Base-by-base conservation (phyloP, 257 asterid species). In the Rehmannia glutinosa region DNA sequence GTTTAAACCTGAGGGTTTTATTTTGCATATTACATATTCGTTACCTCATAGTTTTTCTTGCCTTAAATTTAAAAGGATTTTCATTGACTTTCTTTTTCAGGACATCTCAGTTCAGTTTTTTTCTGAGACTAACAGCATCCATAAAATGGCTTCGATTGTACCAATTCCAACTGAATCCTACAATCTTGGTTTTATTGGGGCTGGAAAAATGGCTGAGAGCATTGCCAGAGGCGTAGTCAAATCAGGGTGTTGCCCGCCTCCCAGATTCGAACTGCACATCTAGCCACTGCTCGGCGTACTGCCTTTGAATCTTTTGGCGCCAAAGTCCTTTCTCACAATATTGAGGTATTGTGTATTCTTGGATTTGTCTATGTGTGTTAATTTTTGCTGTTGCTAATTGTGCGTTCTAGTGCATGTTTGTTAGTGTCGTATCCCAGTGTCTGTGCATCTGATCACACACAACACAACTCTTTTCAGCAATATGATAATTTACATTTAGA, bases 161-260 rank as follows among this genome's bases (percentile, higher is more conserved):
- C 85, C 90, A 1, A 78, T 87, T 69, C 85, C 88, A 16, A 36
- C 68, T 6, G 97, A 90, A 20, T 70, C 86, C 16, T 92, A 72
- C 87, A 90, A 82, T 45, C 79, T 93, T 27, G 97, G 98, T 2
- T 93, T 93, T 42, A 80, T 93, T 33, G 98, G 98, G 60, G 98
- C 97, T 50, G 98, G 98, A 0, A 93, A 93, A 81, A 74, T 93
- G 92, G 95, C 98, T 3, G 98, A 90, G 76, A 93, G 97, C 85
- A 90, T 93, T 55, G 97, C 96, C 19, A 88, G 90, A 62, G 98
- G 97, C 21, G 90, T 87, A 3, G 88, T 87, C 69, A 82, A 82
- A 2, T 93, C 96, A 0, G 95, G 8, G 30, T 79, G n/a, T 70
- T 93, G 75, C 95, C 96, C 32, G 90, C 94, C 77, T 77, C 90